Base-by-base conservation (phyloP, 208 protist species). In the Leishmania arabica region DNA sequence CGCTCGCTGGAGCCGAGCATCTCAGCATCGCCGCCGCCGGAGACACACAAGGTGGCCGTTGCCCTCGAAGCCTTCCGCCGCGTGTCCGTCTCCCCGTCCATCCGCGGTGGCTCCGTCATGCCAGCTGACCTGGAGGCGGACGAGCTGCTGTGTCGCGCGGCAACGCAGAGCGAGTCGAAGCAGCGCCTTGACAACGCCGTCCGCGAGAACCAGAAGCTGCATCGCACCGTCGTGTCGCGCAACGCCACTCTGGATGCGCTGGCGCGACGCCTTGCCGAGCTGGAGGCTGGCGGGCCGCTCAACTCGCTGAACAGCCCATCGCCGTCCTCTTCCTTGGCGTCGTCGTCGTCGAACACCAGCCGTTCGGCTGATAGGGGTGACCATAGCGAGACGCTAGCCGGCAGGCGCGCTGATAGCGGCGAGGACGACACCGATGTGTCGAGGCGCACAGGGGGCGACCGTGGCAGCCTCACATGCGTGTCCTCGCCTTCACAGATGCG, bases 221-320 rank as follows among this genome's bases (percentile, higher is more conserved):
- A 87, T 78, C 84, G 86, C 42, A 77, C 72, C 40, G 74, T 83
- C 56, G 80, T 84, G 68, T 70, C 84, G 45, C 86, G 81, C 54
- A 93, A 92, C 78, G 85, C 83, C 53, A 85, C 75, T 27, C 71
- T 89, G 40, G 88, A 93, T 19, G 87, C 83, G 27, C 84, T 95
- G 62, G 88, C 83, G 53, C 79, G 80, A 42, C 88, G 85, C 73
- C 83, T 95, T 31, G 88, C 88, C 15, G 88, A 87, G 69, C 80
- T 95, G 70, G 91, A 95, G 69, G 87, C 79, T 34, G 87, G 87
- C 60, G 87, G 71, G 56, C 73, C 65, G 24, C 70, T 68, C 24
- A 19, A 27, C 1, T 4, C 37, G 19, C 47, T 42, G 9, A 9
- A 66, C 24, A 58, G 72, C 65, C 62, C 64, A 13, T 80, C 75